Evolutionary conservation across 2,329 filamentous ascomycete species (phyloP), one percentile per base, ranked within the genome.

Genomic region (Colletotrichum orbiculare): DNA sequence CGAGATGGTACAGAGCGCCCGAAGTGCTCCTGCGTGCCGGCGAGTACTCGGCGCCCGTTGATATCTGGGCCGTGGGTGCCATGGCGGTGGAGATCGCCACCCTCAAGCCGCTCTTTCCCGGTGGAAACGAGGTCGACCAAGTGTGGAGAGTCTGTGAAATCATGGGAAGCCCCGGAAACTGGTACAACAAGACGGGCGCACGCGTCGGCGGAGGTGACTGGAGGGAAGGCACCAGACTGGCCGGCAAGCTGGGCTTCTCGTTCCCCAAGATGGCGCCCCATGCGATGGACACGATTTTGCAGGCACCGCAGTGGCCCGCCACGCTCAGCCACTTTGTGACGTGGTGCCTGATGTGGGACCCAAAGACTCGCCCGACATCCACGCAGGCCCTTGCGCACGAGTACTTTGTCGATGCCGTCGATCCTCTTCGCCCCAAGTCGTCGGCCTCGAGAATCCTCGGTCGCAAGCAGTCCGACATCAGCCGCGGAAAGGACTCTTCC

Each of bases 221-320:
- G 96, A 93, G 94, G 73, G 96, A 99, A 64, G 96, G 96, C 62
- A 94, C 94, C 49, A 88, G 93, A 67, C 83, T 99, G 64, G 96
- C 96, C 61, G 93, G 96, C 71, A 98, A 98, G 83, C 87, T 99
- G 68, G 96, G 96, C 60, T 99, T 99, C 78, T 97, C 96, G 0
- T 99, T 99, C 80, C 96, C 96, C 66, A 98, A 96, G 88, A 98
- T 99, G 96, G 95, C 96, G 25, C 96, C 96, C 54, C 96, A 98
- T 77, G 88, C 95, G 15, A 93, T 99, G 87, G 95, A 98, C 71
- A 96, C 93, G 6, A 96, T 98, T 69, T 84, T 99, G 8, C 93
- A 93, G 74, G 77, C 91, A 34, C 94, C 96, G 13, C 93, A 97
- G 74, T 99, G 96, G 96, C 96, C 96, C 6, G 81, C 90, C 2